Evolutionary conservation across 768 basidiomycete species (phyloP).

Genomic region (Auriculariales sp.): DNA sequence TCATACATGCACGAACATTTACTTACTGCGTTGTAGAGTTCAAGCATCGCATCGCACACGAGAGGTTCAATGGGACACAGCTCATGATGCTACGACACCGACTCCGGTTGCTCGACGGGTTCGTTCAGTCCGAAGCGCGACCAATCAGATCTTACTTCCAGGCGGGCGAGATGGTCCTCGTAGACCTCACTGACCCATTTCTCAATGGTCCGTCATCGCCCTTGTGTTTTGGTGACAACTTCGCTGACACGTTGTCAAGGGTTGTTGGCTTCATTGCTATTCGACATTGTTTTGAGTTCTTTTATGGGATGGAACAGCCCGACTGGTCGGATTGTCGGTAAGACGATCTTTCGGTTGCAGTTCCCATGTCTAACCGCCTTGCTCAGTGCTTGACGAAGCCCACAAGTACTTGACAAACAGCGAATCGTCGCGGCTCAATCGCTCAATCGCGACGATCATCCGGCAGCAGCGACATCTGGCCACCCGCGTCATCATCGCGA

Average conservation of each 20-base stretch:
- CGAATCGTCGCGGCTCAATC: constrained; percentile 38
- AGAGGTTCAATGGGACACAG: constrained; percentile 44
- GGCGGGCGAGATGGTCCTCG: neutral
- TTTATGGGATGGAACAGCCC: neutral
- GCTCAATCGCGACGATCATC: constrained; percentile 40
- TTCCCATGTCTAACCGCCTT: too few species aligned
- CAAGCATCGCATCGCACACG: constrained; percentile 26
- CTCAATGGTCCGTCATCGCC: neutral
- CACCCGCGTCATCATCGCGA: constrained; percentile 61
- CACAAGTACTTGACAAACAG: constrained; percentile 56
- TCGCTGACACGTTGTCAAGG: neutral
- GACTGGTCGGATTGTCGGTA: neutral
- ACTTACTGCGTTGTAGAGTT: too few species aligned
- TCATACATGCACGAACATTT: too few species aligned
- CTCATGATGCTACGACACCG: constrained; percentile 44
- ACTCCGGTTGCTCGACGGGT: constrained; percentile 43
- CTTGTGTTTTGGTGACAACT: neutral
- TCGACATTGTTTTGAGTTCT: neutral
- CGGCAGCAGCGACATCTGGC: constrained; percentile 59
- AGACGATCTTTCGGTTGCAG: neutral
- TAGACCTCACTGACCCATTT: neutral
- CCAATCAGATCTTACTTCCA: neutral
- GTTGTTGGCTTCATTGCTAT: neutral
- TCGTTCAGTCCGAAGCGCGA: constrained; percentile 22
- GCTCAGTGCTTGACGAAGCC: constrained; percentile 50